These are phyloP conservation scores for Claviceps spartinae DNA, from an alignment of 2,329 filamentous ascomycete species.

Conservation along the genomic window DNA sequence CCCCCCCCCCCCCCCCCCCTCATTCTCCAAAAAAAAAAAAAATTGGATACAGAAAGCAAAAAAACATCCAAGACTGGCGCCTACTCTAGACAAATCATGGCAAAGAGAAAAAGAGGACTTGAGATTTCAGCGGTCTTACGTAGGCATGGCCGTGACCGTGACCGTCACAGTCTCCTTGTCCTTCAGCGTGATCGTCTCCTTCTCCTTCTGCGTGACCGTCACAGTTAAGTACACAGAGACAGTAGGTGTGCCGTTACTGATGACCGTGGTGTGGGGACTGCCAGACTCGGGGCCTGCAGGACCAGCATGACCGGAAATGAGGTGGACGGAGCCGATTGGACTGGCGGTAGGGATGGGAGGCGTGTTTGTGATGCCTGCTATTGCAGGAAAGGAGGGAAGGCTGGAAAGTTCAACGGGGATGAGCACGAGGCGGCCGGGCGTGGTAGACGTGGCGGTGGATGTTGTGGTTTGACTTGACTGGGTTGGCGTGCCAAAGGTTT, in stretches of 20 bases:
- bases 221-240: constrained; percentile 24
- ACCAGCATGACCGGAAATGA: neutral
- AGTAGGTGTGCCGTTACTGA: constrained; percentile 19
- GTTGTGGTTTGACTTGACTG: constrained; percentile 4
- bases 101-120: too few relatives aligned
- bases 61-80: too few relatives aligned
- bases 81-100: too few relatives aligned
- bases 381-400: neutral
- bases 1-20: too few relatives aligned
- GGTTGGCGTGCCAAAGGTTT: constrained; percentile 15
- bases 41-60: too few relatives aligned
- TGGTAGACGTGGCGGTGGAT: constrained; percentile 1
- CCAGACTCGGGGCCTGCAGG: constrained; percentile 1
- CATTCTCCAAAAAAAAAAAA: too few relatives aligned
- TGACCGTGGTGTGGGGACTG: constrained; percentile 12
- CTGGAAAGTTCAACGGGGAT: constrained; percentile 13
- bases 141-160: too few relatives aligned
- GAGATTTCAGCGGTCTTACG: neutral
- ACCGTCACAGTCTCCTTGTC: constrained; percentile 15
- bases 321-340: constrained; percentile 5
- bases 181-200: constrained; percentile 21
- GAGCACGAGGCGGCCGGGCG: constrained; percentile 14
- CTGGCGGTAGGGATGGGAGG: neutral
- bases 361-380: constrained; percentile 2
- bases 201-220: constrained; percentile 17